Base-by-base conservation (phyloP, 495 filamentous ascomycete genomes). In the Tricharina praecox region DNA sequence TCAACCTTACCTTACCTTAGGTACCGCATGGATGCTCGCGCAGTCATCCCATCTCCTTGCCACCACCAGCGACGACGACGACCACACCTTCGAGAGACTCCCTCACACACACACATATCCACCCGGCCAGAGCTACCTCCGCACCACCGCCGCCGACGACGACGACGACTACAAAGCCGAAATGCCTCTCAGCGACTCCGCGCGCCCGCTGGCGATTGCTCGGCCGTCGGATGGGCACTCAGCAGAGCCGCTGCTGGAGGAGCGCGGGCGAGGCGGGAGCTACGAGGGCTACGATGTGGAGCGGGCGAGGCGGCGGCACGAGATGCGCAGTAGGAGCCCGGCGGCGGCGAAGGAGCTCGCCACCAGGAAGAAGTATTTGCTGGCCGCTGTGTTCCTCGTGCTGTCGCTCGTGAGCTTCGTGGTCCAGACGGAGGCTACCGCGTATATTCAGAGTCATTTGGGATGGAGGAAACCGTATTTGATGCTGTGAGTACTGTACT, bases 401-500 rank as follows among this genome's bases (percentile, higher is more conserved):
- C 52, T 93, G 49, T 87, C 79, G 55, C 66, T 97, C 55, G 65
- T 87, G 16, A 77, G 79, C 57, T 97, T 97, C 64, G 57, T 56
- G 54, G 53, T 94, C 3, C 90, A 97, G 70, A 95, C 90, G 4
- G 87, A 94, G 68, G 85, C 93, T 11, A 86, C 90, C 2, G 77
- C 86, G 5, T 87, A 94, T 62, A 85, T 97, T 33, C 85, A 94
- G 62, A 75, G 84, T 63, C 77, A 86, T 33, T 62, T 94, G 49
- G 70, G 75, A 25, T 97, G 90, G 90, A 76, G 88, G 61, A 96
- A 97, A 66, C 79, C 88, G 20, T 97, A 95, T 68, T 86, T 81
- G 69, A 97, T 97, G 90, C 71, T 97, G 72, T 97, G 68, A 35
- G 57, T 58, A n/a, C n/a, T n/a, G n/a, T n/a, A n/a, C n/a, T n/a